Conservation (phyloP, 2,329 filamentous ascomycete genomes). For the Penicillium sp. region DNA sequence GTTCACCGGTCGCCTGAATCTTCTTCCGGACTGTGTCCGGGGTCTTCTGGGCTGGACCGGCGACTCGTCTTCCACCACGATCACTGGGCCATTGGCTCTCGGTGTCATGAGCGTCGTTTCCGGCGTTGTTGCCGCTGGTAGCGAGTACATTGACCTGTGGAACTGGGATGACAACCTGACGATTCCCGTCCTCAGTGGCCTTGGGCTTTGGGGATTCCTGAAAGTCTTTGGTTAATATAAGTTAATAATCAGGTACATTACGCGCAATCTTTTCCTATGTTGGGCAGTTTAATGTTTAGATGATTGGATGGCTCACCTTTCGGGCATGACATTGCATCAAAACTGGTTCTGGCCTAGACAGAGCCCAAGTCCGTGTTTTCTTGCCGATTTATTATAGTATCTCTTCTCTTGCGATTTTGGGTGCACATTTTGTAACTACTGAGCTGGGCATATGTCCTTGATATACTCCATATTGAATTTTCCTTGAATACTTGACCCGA, state of each 20-base stretch:
- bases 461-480: not conserved
- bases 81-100: slow-evolving; percentile 71
- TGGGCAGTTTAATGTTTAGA: slow-evolving; percentile 10
- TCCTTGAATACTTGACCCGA: not conserved
- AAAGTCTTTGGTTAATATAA: slow-evolving; percentile 67
- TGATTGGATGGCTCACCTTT: slow-evolving; percentile 8
- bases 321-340: slow-evolving; percentile 17
- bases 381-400: slow-evolving; percentile 4
- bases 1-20: slow-evolving; percentile 70
- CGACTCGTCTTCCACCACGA: slow-evolving; percentile 51
- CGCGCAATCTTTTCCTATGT: not conserved
- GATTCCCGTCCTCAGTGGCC: slow-evolving; percentile 85
- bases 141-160: slow-evolving; percentile 87
- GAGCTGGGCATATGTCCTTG: not conserved
- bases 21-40: slow-evolving; percentile 62
- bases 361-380: not conserved
- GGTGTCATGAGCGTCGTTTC: slow-evolving; percentile 80
- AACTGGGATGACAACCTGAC: slow-evolving; percentile 97
- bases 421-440: not conserved
- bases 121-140: slow-evolving; percentile 82
- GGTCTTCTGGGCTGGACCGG: slow-evolving; percentile 61
- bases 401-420: not conserved
- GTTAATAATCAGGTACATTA: slow-evolving; percentile 4
- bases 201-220: slow-evolving; percentile 88
- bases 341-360: slow-evolving; percentile 11